Evolutionary conservation across 805 yeast species (phyloP).

Genomic region (Pichia eremophila): DNA sequence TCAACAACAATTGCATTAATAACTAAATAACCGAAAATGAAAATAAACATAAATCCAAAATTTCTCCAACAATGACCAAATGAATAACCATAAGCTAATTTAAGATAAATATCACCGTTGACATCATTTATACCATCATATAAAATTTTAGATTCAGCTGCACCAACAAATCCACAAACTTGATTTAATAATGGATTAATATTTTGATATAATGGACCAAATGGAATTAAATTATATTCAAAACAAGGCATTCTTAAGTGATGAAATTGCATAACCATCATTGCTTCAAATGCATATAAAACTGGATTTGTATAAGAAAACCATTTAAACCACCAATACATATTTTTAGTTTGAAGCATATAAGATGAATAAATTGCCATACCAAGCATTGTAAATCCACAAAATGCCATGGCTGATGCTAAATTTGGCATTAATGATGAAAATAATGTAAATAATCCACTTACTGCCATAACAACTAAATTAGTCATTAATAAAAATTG

Average conservation of each 20-base stretch:
- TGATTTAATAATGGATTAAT: slow-evolving; percentile 27
- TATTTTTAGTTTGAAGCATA: slow-evolving; percentile 47
- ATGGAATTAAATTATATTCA: slow-evolving; percentile 34
- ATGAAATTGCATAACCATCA: slow-evolving; percentile 50
- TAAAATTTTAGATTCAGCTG: slow-evolving; percentile 22
- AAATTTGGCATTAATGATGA: slow-evolving; percentile 42
- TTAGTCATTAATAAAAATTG: slow-evolving; percentile 35
- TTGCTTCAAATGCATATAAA: slow-evolving; percentile 40
- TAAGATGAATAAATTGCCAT: slow-evolving; percentile 53
- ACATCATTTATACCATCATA: slow-evolving; percentile 29
- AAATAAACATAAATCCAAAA: slow-evolving; percentile 44
- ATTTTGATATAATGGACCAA: slow-evolving; percentile 43
- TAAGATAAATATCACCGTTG: slow-evolving; percentile 41
- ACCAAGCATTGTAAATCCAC: slow-evolving; percentile 44
- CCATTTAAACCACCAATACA: slow-evolving; percentile 61
- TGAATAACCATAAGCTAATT: slow-evolving; percentile 38
- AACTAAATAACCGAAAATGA: slow-evolving; percentile 31
- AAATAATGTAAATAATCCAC: slow-evolving; percentile 43
- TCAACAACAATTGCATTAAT: slow-evolving; percentile 25
- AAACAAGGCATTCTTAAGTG: slow-evolving; percentile 45
- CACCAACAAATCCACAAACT: slow-evolving; percentile 47
- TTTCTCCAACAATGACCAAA: slow-evolving; percentile 72
- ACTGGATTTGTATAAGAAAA: slow-evolving; percentile 41
- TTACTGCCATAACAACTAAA: slow-evolving; percentile 34
- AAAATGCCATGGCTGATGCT: slow-evolving; percentile 51